phyloP scores from a whole-genome alignment of 306 rosid species.

The Nissolia schottii region DNA sequence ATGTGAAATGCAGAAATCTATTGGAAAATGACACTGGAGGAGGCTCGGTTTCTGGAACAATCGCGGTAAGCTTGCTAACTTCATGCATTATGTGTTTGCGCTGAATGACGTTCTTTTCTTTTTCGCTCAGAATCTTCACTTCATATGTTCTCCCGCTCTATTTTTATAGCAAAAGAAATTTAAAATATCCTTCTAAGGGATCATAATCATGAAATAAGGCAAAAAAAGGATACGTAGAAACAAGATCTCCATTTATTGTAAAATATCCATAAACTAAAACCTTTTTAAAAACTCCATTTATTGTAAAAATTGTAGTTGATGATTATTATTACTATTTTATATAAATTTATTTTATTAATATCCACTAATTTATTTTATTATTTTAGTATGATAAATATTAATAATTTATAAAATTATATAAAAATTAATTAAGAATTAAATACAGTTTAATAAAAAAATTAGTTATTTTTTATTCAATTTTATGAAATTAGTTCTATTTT shows the following conservation, averaged over 20 bases:
- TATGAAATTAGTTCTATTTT: too few relatives aligned
- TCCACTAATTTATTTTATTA: too few relatives aligned
- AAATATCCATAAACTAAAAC: background rate
- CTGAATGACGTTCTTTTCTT: background rate
- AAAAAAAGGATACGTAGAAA: background rate
- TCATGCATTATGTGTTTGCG: background rate
- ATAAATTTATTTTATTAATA: too few relatives aligned
- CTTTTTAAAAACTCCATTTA: background rate
- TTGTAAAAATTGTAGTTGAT: too few relatives aligned
- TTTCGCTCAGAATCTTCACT: background rate
- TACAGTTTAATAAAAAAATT: too few relatives aligned
- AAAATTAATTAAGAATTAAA: too few relatives aligned
- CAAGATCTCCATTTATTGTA: background rate
- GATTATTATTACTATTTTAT: too few relatives aligned
- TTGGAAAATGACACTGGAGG: constrained; percentile 95
- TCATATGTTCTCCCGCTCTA: background rate
- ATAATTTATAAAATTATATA: too few relatives aligned
- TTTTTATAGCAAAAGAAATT: background rate
- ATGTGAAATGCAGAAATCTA: constrained; percentile 82
- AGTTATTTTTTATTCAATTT: too few relatives aligned
- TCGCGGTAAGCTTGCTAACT: constrained; percentile 51
- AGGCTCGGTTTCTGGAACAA: constrained; percentile 80
- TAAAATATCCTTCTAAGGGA: background rate
- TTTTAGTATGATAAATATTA: too few relatives aligned
- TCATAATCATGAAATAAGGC: background rate